Conservation (phyloP, 1,139 yeast genomes). For the Zygoascus hellenicus region DNA sequence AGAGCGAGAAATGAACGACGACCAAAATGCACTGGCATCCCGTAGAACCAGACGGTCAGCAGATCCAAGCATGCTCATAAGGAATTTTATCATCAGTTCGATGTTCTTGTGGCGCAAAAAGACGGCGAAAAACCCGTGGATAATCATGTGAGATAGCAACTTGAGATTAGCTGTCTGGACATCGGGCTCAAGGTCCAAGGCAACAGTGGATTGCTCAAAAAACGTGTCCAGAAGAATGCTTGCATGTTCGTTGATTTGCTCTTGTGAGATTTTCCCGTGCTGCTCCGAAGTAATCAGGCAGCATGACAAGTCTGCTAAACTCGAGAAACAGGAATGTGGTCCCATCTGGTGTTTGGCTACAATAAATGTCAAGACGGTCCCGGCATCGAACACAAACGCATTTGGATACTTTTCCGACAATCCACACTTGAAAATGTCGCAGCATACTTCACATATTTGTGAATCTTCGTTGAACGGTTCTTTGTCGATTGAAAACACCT, state of each 20-base stretch:
- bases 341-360: conserved; percentile 35
- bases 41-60: conserved; percentile 63
- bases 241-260: conserved; percentile 14
- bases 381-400: conserved; percentile 46
- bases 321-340: conserved; percentile 21
- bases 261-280: neutral
- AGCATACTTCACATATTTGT: conserved; percentile 50
- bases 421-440: conserved; percentile 52
- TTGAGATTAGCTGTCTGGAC: conserved; percentile 23
- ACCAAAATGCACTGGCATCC: conserved; percentile 64
- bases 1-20: conserved; percentile 40
- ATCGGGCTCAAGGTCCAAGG: conserved; percentile 21
- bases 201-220: conserved; percentile 13
- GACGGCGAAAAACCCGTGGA: conserved; percentile 14
- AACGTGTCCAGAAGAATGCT: conserved; percentile 19
- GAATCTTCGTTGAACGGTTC: conserved; percentile 36
- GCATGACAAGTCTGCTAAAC: conserved; percentile 29
- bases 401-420: conserved; percentile 73
- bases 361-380: conserved; percentile 44
- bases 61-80: conserved; percentile 43
- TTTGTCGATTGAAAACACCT: conserved; percentile 41
- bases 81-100: conserved; percentile 21
- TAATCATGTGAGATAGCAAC: conserved; percentile 24
- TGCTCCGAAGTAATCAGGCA: conserved; percentile 25
- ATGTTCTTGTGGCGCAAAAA: conserved; percentile 18